phyloP scores from a whole-genome alignment of 2,329 filamentous ascomycete species.

The Phialophora expanda region DNA sequence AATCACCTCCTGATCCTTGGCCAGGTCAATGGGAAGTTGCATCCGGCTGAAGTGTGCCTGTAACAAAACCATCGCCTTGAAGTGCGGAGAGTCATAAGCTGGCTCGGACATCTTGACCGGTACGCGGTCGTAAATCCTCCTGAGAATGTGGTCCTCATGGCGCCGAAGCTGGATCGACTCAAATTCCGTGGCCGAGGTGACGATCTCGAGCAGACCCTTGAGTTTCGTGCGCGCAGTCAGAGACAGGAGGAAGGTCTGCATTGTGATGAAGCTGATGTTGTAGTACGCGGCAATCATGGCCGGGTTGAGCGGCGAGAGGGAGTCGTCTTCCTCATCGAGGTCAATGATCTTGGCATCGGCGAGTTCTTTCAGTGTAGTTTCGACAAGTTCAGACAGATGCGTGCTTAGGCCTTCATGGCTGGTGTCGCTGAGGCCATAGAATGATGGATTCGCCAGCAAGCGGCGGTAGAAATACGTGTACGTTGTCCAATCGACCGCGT shows the following conservation, averaged over 20 bases:
- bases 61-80: slow-evolving; percentile 96
- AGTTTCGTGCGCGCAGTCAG: slow-evolving; percentile 87
- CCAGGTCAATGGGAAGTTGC: slow-evolving; percentile 92
- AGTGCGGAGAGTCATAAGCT: slow-evolving; percentile 90
- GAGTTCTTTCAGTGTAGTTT: slow-evolving; percentile 88
- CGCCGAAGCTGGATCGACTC: slow-evolving; percentile 92
- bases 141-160: slow-evolving; percentile 85
- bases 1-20: slow-evolving; percentile 92
- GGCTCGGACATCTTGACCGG: slow-evolving; percentile 93
- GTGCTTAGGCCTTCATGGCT: slow-evolving; percentile 92
- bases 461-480: slow-evolving; percentile 98
- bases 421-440: slow-evolving; percentile 86
- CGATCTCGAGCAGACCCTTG: slow-evolving; percentile 95
- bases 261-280: slow-evolving; percentile 98
- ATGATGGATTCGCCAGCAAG: slow-evolving; percentile 92
- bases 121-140: slow-evolving; percentile 89
- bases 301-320: slow-evolving; percentile 85
- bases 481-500: slow-evolving; percentile 97
- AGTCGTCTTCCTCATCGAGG: slow-evolving; percentile 90
- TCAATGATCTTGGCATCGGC: slow-evolving; percentile 94
- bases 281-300: slow-evolving; percentile 99
- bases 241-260: slow-evolving; percentile 97
- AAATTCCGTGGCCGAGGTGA: slow-evolving; percentile 95
- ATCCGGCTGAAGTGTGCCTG: slow-evolving; percentile 98
- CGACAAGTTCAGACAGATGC: slow-evolving; percentile 91